A percentile compares a stretch with the other conserved stretches of the same genome.
These are phyloP conservation scores for Macrolepiota fuliginosa DNA, from an alignment of 768 basidiomycete species.

Conservation along the genomic window DNA sequence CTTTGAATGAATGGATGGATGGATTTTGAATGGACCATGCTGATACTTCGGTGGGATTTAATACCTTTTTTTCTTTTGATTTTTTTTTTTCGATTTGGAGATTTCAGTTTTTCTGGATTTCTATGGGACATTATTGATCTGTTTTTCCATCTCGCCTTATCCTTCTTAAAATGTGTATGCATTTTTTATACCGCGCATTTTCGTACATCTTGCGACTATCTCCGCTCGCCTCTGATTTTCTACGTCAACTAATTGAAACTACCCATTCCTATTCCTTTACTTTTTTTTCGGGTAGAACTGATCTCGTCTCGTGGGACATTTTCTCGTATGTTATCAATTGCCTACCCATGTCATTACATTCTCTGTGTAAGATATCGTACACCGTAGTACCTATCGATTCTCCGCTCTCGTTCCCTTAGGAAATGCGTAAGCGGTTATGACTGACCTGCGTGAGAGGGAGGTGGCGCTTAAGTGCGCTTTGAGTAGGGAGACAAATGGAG, in stretches of 20 bases:
- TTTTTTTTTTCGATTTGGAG: neutral
- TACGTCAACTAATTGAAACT: neutral
- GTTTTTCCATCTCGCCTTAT: neutral
- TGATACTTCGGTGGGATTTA: neutral
- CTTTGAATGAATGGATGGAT: conserved; percentile 17
- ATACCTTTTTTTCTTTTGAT: neutral
- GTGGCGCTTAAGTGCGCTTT: neutral
- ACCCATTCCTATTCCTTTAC: neutral
- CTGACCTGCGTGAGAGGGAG: no score
- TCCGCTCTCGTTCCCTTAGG: no score
- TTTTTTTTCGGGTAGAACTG: neutral
- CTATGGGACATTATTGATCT: neutral
- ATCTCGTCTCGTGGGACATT: neutral
- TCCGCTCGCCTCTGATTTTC: neutral
- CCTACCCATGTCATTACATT: no score
- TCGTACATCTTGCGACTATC: neutral
- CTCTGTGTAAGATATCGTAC: no score
- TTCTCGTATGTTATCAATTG: neutral
- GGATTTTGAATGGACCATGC: neutral
- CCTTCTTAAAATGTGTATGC: neutral
- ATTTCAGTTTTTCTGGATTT: neutral
- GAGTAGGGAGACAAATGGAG: no score
- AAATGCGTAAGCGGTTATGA: no score
- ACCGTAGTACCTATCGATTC: no score
- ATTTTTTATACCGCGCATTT: neutral